Base-by-base conservation (phyloP, 169 alveolate genomes). In the Plasmodium chabaudi region DNA sequence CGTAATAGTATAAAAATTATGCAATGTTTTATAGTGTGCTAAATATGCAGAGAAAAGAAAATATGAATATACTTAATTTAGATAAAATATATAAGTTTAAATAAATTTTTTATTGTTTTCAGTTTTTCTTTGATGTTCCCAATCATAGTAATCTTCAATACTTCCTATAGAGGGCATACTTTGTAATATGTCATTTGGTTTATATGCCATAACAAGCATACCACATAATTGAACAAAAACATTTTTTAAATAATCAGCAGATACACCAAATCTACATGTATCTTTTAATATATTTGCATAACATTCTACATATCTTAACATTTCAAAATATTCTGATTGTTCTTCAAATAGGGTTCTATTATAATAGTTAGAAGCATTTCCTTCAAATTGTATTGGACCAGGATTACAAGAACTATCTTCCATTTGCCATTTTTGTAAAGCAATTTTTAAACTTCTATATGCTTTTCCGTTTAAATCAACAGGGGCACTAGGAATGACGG, bases 311-410 rank as follows among this genome's bases (percentile, higher is more conserved):
- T 94, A 94, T 7, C 95, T 93, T 44, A 97, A 92, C 97, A 96
- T 96, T 79, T 95, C 97, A 55, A 94, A 94, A 82, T 97, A 97
- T 86, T 95, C 97, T 9, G 97, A 94, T 44, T 97, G 97, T 89
- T 97, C 98, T 57, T 94, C 96, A 67, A 93, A 93, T 69, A 97
- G 91, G 9, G 95, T 94, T 70, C 97, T 88, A 92, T 95, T 96
- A 53, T 95, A 96, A 71, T 95, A 93, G 19, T 92, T 87, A 6
- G 96, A 89, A 12, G 96, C 97, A n/a, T 92, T 92, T 57, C 98
- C 99, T 82, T 86, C 94, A 94, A 96, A 97, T 91, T 98, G 98
- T 15, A 98, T 97, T n/a, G 99, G 99, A 10, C 99, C 99, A 3
- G 99, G 99, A 89, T 98, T 98, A 84, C 97, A 95, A 94, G 96